Conservation (phyloP, 2,329 filamentous ascomycete species). For the Raffaelea ambrosiae region DNA sequence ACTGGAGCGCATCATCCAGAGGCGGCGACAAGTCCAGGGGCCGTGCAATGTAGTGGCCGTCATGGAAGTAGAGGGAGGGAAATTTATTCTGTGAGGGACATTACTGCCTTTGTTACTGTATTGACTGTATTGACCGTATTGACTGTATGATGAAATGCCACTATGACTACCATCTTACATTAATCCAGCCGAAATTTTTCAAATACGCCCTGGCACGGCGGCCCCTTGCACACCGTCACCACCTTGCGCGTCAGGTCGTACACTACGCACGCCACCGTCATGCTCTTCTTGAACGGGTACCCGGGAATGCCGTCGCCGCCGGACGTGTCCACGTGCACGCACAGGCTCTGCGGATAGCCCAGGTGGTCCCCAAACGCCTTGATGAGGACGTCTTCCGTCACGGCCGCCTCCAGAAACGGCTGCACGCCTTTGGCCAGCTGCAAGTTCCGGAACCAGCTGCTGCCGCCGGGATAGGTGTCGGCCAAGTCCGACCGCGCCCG, state of each 20-base stretch:
- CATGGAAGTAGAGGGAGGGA: background rate
- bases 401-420: background rate
- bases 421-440: slow-evolving; percentile 12
- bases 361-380: slow-evolving; percentile 16
- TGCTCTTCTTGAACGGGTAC: slow-evolving; percentile 8
- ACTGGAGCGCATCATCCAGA: background rate
- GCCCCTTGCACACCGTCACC: slow-evolving; percentile 15
- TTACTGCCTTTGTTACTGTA: background rate
- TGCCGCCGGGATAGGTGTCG: slow-evolving; percentile 13
- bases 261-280: slow-evolving; percentile 17
- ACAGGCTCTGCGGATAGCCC: slow-evolving; percentile 15
- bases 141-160: too few species aligned
- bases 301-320: slow-evolving; percentile 6
- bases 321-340: slow-evolving; percentile 13
- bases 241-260: slow-evolving; percentile 13
- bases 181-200: slow-evolving; percentile 7
- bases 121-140: too few species aligned
- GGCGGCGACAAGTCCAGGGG: background rate
- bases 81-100: background rate
- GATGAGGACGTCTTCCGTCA: slow-evolving; percentile 7
- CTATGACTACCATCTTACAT: too few species aligned
- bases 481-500: slow-evolving; percentile 9
- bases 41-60: background rate
- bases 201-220: slow-evolving; percentile 15
- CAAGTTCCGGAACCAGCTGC: slow-evolving; percentile 14